These are phyloP conservation scores for Cladophialophora immunda DNA, from an alignment of 2,329 filamentous ascomycete genomes.

Conservation along the genomic window DNA sequence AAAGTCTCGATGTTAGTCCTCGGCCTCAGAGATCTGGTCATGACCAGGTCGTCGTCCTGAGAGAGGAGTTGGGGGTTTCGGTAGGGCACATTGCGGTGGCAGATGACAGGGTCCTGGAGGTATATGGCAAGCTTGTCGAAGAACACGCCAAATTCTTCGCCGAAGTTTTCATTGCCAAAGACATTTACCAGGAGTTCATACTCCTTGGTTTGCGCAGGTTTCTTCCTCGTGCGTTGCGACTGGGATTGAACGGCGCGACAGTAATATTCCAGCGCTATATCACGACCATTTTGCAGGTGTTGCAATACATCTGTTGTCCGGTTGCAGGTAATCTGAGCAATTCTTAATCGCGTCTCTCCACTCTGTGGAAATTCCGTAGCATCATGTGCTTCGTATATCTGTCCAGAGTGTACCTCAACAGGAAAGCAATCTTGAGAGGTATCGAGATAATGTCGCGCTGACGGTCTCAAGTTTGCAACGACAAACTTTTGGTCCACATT, in stretches of 20 bases:
- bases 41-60: constrained; percentile 1
- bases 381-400: no score
- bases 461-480: no score
- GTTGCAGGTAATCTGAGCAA: background rate
- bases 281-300: background rate
- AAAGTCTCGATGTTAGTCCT: background rate
- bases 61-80: constrained; percentile 39
- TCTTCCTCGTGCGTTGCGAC: no score
- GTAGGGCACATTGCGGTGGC: constrained; percentile 39
- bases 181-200: background rate
- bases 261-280: background rate
- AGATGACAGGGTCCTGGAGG: constrained; percentile 40
- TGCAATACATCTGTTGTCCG: no score
- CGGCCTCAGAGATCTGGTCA: background rate
- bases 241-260: background rate
- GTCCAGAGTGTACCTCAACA: background rate
- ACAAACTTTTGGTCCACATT: constrained; percentile 16
- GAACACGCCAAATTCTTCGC: constrained; percentile 41
- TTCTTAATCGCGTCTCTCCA: no score
- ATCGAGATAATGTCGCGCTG: no score
- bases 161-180: background rate
- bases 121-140: constrained; percentile 39
- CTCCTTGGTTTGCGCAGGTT: no score
- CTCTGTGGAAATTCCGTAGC: no score
- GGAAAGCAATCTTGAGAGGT: background rate